Conservation (phyloP, 768 basidiomycete species). For the Leccinum boreale region DNA sequence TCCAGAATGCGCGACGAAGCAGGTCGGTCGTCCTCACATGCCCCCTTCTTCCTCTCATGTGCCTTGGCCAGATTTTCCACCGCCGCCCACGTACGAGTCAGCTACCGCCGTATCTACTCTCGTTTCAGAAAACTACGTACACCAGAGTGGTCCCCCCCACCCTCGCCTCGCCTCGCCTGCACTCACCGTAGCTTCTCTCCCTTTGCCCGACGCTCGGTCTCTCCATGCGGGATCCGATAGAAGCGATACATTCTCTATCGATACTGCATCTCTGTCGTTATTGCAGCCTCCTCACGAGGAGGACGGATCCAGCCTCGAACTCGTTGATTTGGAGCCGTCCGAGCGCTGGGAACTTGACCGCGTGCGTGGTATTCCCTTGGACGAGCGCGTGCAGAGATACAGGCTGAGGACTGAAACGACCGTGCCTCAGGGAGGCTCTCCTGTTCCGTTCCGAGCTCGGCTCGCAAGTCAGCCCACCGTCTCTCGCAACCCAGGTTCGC, state of each 20-base stretch:
- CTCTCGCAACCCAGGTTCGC: conserved; percentile 25
- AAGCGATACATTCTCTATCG: conserved; percentile 22
- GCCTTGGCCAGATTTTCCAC: conserved; percentile 56
- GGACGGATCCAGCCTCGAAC: conserved; percentile 49
- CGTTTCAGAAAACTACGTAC: conserved; percentile 39
- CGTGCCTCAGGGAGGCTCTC: conserved; percentile 11
- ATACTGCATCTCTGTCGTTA: conserved; percentile 15
- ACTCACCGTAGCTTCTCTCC: conserved; percentile 26
- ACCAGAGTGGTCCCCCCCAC: conserved; percentile 25
- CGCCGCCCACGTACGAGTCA: conserved; percentile 71
- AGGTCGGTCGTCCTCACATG: conserved; percentile 22
- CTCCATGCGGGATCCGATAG: conserved; percentile 19
- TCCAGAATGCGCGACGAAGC: conserved; percentile 30
- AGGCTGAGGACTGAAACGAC: conserved; percentile 32
- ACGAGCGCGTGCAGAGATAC: conserved; percentile 38
- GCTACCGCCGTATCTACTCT: conserved; percentile 42
- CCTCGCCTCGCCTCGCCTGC: conserved; percentile 23
- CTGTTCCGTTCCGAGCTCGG: conserved; percentile 29
- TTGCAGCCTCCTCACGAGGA: conserved; percentile 35
- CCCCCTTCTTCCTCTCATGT: conserved; percentile 1
- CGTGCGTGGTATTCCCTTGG: conserved; percentile 39
- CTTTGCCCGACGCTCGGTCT: conserved; percentile 8
- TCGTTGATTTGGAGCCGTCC: conserved; percentile 47
- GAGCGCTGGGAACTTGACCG: conserved; percentile 45
- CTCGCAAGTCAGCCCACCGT: conserved; percentile 28